Evolutionary conservation across 1,284 basidiomycete species (phyloP).

Genomic region (Peniophora sp.): DNA sequence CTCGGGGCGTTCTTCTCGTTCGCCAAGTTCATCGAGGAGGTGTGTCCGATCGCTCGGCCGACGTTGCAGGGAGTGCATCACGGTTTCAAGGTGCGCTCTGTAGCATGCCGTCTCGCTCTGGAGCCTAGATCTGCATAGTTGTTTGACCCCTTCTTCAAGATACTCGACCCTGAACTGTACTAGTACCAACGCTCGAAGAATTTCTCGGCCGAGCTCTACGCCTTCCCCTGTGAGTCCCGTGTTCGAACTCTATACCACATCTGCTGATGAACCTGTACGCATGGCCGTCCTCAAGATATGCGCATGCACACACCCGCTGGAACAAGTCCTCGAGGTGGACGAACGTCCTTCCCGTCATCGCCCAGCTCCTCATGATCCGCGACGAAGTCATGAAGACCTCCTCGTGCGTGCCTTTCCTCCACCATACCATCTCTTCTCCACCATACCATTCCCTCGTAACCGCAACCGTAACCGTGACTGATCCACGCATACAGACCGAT

Average conservation of each 20-base stretch:
- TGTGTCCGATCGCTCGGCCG: conserved; percentile 90
- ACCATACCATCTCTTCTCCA: neutral
- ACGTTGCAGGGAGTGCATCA: conserved; percentile 92
- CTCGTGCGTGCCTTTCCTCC: conserved; percentile 45
- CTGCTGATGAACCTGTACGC: neutral
- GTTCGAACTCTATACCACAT: neutral
- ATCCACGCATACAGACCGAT: too few relatives aligned
- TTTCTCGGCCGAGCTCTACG: conserved; percentile 94
- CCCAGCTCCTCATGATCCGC: conserved; percentile 85
- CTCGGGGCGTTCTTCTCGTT: conserved; percentile 96
- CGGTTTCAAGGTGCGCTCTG: conserved; percentile 71
- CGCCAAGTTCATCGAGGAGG: conserved; percentile 87
- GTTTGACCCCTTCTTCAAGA: conserved; percentile 84
- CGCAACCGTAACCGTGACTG: too few relatives aligned
- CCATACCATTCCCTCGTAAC: too few relatives aligned
- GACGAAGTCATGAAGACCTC: conserved; percentile 80
- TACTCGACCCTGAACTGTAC: conserved; percentile 84
- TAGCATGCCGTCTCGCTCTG: neutral
- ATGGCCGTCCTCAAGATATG: conserved; percentile 89
- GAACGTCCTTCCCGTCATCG: conserved; percentile 93
- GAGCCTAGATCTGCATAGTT: conserved; percentile 43
- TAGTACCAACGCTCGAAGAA: conserved; percentile 81
- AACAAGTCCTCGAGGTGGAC: conserved; percentile 89
- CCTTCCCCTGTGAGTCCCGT: conserved; percentile 86
- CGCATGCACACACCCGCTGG: conserved; percentile 92